Evolutionary conservation across 352 stramenopile genomes (phyloP), one percentile per base, ranked within the genome.

Genomic region (Elongisporangium prolatum): DNA sequence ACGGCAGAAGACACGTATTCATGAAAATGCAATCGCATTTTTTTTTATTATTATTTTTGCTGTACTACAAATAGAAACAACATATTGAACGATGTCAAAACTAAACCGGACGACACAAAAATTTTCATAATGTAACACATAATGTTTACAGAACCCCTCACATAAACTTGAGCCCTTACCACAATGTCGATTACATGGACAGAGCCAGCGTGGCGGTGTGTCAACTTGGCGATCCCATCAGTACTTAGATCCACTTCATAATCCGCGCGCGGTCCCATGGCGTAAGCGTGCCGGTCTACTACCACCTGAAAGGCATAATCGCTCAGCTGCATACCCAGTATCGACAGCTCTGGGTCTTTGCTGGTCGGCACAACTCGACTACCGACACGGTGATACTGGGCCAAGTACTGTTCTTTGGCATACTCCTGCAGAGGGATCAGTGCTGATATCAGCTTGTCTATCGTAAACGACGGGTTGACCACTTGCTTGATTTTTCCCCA

Each of bases 21-120:
- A 51, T 60, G 18, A 68, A 68, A 5, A 54, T 55, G 11, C 52
- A 68, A 18, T 22, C 48, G 21, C 56, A 68, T 4, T 1, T 13
- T 18, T 24, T 51, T 4, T 1, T 48, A 28, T 57, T 37, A 16
- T 38, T 6, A 6, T n/a, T 54, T 38, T 17, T 5, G n/a, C n/a
- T n/a, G n/a, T n/a, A n/a, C n/a, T n/a, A n/a, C n/a, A n/a, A n/a
- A n/a, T n/a, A n/a, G n/a, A 6, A 13, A 22, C 6, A 18, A 25
- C 9, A 24, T 10, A 22, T 1, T 25, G 11, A 49, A 5, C 22
- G 17, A 8, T 20, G 50, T 20, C 52, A 9, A 18, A 50, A 49
- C n/a, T 21, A 17, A 17, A 57, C 20, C 5, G 16, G 21, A 52
- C 2, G 4, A 21, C 10, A 28, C 28, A 40, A 52, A 62, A 17